Evolutionary conservation across 129 eudicot genomes (phyloP), one percentile per base, ranked within the genome.

Genomic region (Apium graveolens): DNA sequence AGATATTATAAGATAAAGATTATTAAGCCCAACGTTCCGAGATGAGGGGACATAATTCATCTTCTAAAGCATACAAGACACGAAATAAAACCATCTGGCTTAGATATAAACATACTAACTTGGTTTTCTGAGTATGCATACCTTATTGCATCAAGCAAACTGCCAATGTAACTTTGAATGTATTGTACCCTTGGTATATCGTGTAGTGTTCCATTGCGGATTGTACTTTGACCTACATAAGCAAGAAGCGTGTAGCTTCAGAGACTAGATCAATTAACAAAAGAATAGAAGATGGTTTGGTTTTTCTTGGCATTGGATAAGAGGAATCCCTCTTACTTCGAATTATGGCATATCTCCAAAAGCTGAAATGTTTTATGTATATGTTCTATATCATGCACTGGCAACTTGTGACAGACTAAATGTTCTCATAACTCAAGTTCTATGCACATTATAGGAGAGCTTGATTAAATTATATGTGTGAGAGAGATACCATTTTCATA

Each of bases 401-500:
- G 70, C 34, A 65, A 20, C 12, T 62, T 65, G 31, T 29, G 21
- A 65, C 70, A 27, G 29, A 44, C 34, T 63, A 27, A 31, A 5
- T 21, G 7, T 41, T 41, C 42, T 4, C 29, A 45, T 78, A 60
- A 68, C 43, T 69, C 37, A 11, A 78, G 21, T 70, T 66, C 41
- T 3, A 45, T 44, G 34, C 44, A 16, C 51, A 21, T 73, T 29
- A 21, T 55, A 21, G 53, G n/a, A 45, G 51, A 73, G 16, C 11
- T 74, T 16, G n/a, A 45, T 74, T n/a, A 41, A 44, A 13, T 16
- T 21, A 66, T 20, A 41, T 55, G 63, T 21, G 78, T 31, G 83
- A 73, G 74, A 80, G 82, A 73, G 27, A 41, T 55, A 60, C 98
- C 97, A 83, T 93, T 93, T 83, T 93, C 97, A 48, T 93, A 90